Evolutionary conservation across 805 yeast species (phyloP), one percentile per base, ranked within the genome.

Genomic region (Lipomyces mesembrius): DNA sequence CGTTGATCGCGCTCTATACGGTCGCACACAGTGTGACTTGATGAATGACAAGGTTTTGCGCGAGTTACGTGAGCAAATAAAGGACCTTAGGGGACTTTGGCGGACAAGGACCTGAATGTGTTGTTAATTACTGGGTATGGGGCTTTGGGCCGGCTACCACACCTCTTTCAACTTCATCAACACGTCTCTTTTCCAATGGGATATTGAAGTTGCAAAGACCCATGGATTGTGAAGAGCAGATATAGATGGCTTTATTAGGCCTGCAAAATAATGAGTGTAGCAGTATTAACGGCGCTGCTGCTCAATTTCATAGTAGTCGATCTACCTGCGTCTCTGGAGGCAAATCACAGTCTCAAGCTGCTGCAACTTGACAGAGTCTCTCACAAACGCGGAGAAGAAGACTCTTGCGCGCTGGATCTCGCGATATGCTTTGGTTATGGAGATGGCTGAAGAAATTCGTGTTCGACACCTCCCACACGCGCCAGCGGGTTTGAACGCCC

Each of bases 271-370:
- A 49, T 27, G 55, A 51, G 27, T 51, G 55, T 51, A 20, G 55
- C 53, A n/a, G 53, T 51, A 20, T 51, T 51, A 51, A 51, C n/a
- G n/a, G n/a, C 17, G 55, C 27, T 51, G 55, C 55, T 51, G 55
- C 11, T 51, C 55, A 51, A 11, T 51, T 7, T 51, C 27, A 51
- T 51, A 5, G 14, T 51, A 12, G 32, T n/a, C 55, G 17, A 20
- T 22, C 29, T 51, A 6, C 55, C 27, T 11, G 29, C 17, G 27
- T 51, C 55, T 8, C 53, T 5, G n/a, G 53, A 49, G 53, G 53
- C 53, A 49, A 8, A 12, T 49, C 25, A 49, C 53, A 8, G n/a
- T 49, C 53, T 49, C n/a, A 49, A 49, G 53, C 53, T 14, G 53
- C 53, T 49, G 53, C 20, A 49, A 17, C 53, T 49, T 11, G 2